These are phyloP conservation scores for Parietichytrium sp. DNA, from an alignment of 108 stramenopile species.

Conservation along the genomic window DNA sequence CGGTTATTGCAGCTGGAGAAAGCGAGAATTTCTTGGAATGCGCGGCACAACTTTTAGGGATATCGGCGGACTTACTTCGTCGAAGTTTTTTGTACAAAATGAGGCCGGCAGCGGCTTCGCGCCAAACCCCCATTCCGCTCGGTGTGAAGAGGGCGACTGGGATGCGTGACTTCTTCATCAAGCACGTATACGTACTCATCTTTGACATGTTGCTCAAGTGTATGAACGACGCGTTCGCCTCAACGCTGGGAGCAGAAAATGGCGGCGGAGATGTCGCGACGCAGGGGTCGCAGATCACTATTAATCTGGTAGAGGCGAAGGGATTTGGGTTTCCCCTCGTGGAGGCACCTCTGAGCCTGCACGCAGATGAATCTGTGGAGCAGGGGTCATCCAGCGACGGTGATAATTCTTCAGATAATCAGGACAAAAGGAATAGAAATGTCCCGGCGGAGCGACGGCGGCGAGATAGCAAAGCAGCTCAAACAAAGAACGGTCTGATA, in stretches of 20 bases:
- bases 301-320: neutral
- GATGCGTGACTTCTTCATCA: slow-evolving; percentile 13
- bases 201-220: neutral
- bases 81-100: neutral
- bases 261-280: neutral
- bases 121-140: too few species aligned
- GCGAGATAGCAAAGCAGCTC: neutral
- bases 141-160: too few species aligned
- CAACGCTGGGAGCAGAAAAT: neutral
- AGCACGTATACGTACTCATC: neutral
- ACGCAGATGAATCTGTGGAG: too few species aligned
- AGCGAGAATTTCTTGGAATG: neutral
- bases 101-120: neutral
- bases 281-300: neutral
- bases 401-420: too few species aligned
- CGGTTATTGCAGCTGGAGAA: neutral
- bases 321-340: neutral
- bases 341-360: too few species aligned
- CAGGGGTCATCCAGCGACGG: too few species aligned
- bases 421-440: too few species aligned
- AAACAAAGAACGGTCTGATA: too few species aligned
- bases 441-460: neutral
- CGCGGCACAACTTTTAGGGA: neutral
- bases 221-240: too few species aligned
- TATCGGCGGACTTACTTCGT: neutral